Base-by-base conservation (phyloP, 306 rosid species). In the Citrullus amarus region DNA sequence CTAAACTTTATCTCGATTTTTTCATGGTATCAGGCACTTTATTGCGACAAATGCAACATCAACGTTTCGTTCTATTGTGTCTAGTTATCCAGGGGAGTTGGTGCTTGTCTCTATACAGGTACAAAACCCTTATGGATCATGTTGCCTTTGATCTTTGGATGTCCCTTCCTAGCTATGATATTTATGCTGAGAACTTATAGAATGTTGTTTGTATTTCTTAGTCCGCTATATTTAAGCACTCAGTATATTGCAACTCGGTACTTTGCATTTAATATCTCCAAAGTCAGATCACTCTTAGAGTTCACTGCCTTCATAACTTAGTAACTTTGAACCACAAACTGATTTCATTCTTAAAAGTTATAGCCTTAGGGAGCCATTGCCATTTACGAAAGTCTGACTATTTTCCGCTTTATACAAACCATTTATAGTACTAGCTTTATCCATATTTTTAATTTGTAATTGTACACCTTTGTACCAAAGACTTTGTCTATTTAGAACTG, bases 31-130 rank as follows among this genome's bases (percentile, higher is more conserved):
- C 76, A 92, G 98, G 89, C 79, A 89, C 85, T 92, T 92, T 70
- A 58, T 92, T 51, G 89, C 90, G 61, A 87, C 97, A 30, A 89
- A 95, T 87, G 98, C 98, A 51, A 92, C 98, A 9, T 88, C 98
- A 39, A 87, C 93, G 11, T 92, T 95, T 79, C 93, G 82, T 25
- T 91, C 97, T 38, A 85, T 95, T 13, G 76, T 95, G 70, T 91
- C 91, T 78, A 82, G 85, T 73, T 90, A 92, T 80, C 93, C 96
- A 1, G 96, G 98, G 81, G 79, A 89, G 77, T 83, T 92, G 78
- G 82, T 90, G 81, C 91, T 94, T 46, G 93, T 87, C 77, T 91
- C 96, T 69, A 86, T 95, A 82, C 97, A 91, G 98, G 98, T 95
- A 63, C 74, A 83, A 57, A 76, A 51, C 13, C 58, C 62, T 73